Evolutionary conservation across 495 filamentous ascomycete species (phyloP).

Genomic region (Viridothelium virens): DNA sequence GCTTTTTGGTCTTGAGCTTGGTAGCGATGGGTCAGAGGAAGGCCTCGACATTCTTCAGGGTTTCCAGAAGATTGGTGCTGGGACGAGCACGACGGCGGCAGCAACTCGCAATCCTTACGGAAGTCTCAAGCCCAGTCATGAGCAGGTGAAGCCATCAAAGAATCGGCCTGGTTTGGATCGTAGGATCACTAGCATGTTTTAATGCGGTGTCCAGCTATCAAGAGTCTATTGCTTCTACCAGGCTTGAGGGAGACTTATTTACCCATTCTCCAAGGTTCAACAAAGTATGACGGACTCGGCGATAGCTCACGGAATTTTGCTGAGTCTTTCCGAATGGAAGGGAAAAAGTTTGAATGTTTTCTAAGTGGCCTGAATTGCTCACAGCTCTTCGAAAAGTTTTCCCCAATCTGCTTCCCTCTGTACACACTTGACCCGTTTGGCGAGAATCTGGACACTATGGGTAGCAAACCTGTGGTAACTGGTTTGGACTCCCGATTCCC

Average conservation of each 20-base stretch:
- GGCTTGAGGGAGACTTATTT: not conserved
- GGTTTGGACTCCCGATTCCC: not conserved
- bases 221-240: not conserved
- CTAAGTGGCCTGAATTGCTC: not conserved
- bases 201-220: not conserved
- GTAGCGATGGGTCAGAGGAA: constrained; percentile 47
- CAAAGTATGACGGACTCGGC: no score
- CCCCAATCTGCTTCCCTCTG: not conserved
- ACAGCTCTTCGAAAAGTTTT: not conserved
- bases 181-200: not conserved
- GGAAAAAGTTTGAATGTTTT: not conserved
- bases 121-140: not conserved
- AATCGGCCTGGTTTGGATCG: not conserved
- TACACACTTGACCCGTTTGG: not conserved
- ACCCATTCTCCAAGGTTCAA: not conserved
- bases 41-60: constrained; percentile 79
- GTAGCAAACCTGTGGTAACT: not conserved
- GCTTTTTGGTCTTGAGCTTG: constrained; percentile 53
- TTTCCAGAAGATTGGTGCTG: constrained; percentile 76
- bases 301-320: no score
- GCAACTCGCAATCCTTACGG: constrained; percentile 4
- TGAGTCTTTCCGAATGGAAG: no score
- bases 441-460: not conserved
- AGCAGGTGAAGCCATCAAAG: not conserved
- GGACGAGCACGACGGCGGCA: not conserved